These are phyloP conservation scores for Plasmodium knowlesi DNA, from an alignment of 169 alveolate species.

Conservation along the genomic window DNA sequence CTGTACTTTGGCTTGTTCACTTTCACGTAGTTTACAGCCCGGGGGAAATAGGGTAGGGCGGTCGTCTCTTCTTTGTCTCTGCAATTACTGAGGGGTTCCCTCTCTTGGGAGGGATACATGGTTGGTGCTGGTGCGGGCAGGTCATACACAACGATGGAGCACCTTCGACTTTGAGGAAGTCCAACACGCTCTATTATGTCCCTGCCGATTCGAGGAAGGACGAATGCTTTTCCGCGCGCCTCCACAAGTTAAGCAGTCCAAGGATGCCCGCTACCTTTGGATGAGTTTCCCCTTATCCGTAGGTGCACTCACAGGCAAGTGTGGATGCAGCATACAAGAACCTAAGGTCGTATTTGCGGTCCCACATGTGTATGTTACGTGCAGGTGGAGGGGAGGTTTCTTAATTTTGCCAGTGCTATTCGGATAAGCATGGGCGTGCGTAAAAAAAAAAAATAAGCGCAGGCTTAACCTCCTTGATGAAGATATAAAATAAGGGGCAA, in stretches of 20 bases:
- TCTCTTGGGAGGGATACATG: constrained; percentile 26
- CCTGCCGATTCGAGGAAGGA: neutral
- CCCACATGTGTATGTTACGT: neutral
- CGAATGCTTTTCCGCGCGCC: neutral
- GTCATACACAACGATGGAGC: neutral
- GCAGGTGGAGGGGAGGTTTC: neutral
- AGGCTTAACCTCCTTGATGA: neutral
- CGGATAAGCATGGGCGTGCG: neutral
- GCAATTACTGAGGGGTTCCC: neutral
- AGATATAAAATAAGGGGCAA: neutral
- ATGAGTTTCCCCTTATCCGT: neutral
- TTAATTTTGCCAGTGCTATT: neutral
- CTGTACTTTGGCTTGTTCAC: neutral
- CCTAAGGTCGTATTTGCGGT: neutral
- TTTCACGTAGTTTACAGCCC: constrained; percentile 14
- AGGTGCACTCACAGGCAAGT: neutral
- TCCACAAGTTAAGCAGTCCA: neutral
- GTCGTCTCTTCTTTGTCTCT: neutral
- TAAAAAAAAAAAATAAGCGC: neutral
- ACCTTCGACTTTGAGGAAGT: neutral
- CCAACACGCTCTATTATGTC: neutral
- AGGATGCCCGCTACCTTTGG: neutral
- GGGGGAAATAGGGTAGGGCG: neutral
- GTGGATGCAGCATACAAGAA: neutral
- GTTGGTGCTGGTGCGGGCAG: neutral